Percentiles rank a stretch among this genome's conserved stretches.
Conservation (phyloP, 169 alveolate genomes). For the Eimeria mitis region DNA sequence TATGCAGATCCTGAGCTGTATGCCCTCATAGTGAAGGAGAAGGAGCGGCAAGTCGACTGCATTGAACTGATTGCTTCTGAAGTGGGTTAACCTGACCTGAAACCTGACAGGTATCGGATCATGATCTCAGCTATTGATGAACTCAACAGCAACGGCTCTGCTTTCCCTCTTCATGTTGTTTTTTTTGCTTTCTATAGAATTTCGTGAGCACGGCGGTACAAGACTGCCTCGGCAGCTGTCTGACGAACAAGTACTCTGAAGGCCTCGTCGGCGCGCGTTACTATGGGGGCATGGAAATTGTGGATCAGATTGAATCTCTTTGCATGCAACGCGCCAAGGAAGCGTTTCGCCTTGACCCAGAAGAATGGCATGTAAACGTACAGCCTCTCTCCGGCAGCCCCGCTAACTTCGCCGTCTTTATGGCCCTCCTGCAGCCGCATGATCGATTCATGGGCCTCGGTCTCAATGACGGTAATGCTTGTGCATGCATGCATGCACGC, state of each 20-base stretch:
- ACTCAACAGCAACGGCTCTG: not conserved
- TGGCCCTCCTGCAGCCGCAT: conserved; percentile 97
- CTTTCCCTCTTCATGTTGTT: not conserved
- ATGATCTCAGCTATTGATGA: not conserved
- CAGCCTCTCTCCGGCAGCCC: conserved; percentile 98
- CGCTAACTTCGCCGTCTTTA: conserved; percentile 98
- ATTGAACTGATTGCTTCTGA: conserved; percentile 92
- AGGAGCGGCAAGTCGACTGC: conserved; percentile 88
- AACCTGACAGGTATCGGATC: not conserved
- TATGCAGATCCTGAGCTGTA: conserved; percentile 90
- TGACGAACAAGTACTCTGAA: conserved; percentile 97
- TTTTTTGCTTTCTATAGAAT: conserved; percentile 63
- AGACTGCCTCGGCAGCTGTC: conserved; percentile 95
- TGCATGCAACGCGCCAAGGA: conserved; percentile 97
- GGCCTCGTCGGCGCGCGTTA: conserved; percentile 98
- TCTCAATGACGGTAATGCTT: conserved; percentile 96
- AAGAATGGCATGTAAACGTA: conserved; percentile 99
- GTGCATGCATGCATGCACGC: conserved; percentile 83
- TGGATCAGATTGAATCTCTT: conserved; percentile 92
- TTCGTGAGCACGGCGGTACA: conserved; percentile 88
- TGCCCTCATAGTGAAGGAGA: conserved; percentile 88
- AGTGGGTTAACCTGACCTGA: conserved; percentile 77
- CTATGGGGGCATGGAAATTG: conserved; percentile 96
- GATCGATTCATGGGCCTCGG: conserved; percentile 98
- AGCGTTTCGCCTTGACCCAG: conserved; percentile 95